Evolutionary conservation across 129 eudicot species (phyloP), one percentile per base, ranked within the genome.

Genomic region (Arctium lappa): DNA sequence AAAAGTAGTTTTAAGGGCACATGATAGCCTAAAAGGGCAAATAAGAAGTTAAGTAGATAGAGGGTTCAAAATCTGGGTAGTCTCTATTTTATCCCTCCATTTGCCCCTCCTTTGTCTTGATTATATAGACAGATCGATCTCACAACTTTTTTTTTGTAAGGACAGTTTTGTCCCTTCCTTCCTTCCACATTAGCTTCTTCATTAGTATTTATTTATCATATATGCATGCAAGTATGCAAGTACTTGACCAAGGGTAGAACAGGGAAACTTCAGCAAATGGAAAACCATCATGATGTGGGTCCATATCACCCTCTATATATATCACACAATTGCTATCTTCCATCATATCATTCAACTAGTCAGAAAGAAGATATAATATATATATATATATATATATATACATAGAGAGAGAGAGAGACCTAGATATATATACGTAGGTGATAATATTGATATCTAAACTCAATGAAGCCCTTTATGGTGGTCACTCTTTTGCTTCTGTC

Each of bases 401-500:
- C 11, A 44, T 39, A 77, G 71, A 56, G 30, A 63, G 18, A 27
- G 34, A 78, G 68, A 7, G 42, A 83, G 62, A 70, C 38, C 12
- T 18, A 32, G 34, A 75, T 10, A 15, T 10, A 9, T 60, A 60
- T 60, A 60, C n/a, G 18, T 16, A 53, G 18, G 36, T 77, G 36
- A 33, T 12, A 75, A n/a, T 62, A 69, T 75, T 82, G 10, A 82
- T 46, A 66, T 83, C 75, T 36, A 29, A 78, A 63, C 65, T 72
- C 70, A 84, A 91, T 87, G 95, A 91, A 77, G 90, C 73, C 60
- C 2, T 69, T 79, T 81, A 68, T 80, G 38, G 38, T 91, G 63
- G 31, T 88, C 40, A 40, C 75, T 56, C 72, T 87, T 78, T 79
- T 91, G 12, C 69, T 91, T 73, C 65, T 92, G 74, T 86, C 75